phyloP scores from a whole-genome alignment of 2,329 filamentous ascomycete genomes.

The Karstenula rhodostoma region DNA sequence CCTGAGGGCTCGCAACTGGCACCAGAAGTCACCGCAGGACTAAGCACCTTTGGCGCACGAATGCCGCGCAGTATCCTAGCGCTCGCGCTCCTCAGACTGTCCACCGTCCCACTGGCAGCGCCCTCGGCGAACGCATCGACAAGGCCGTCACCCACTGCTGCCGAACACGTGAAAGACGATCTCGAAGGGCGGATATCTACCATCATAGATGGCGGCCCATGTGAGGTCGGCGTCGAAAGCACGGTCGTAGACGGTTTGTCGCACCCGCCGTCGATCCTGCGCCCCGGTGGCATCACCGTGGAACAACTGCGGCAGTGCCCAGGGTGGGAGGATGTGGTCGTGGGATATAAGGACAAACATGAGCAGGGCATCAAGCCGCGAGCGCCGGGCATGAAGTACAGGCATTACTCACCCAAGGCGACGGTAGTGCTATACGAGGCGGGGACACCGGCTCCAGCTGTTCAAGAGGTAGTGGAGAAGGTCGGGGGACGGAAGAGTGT shows the following conservation, averaged over 20 bases:
- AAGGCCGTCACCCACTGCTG: slow-evolving; percentile 88
- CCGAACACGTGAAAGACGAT: slow-evolving; percentile 88
- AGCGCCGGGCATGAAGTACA: slow-evolving; percentile 98
- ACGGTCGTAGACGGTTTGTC: slow-evolving; percentile 94
- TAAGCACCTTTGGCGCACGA: slow-evolving; percentile 85
- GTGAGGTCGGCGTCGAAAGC: slow-evolving; percentile 90
- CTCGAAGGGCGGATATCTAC: slow-evolving; percentile 81
- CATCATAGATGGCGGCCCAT: slow-evolving; percentile 88
- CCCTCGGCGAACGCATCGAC: slow-evolving; percentile 96
- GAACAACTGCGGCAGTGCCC: slow-evolving; percentile 76
- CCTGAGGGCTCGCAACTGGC: slow-evolving; percentile 75
- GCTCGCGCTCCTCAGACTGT: slow-evolving; percentile 81
- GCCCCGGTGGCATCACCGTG: slow-evolving; percentile 87
- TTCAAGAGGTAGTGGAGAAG: slow-evolving; percentile 38
- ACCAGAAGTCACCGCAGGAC: slow-evolving; percentile 88
- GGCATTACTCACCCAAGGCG: slow-evolving; percentile 94
- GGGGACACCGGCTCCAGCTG: slow-evolving; percentile 45
- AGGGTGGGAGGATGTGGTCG: slow-evolving; percentile 81
- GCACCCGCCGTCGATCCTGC: slow-evolving; percentile 78
- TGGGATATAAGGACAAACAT: slow-evolving; percentile 79
- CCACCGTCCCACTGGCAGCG: slow-evolving; percentile 81
- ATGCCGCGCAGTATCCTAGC: slow-evolving; percentile 90
- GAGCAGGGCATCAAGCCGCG: slow-evolving; percentile 73
- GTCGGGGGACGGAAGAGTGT: slow-evolving; percentile 35
- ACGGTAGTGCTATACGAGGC: slow-evolving; percentile 83